A percentile compares a stretch with the other conserved stretches of the same genome.
Evolutionary conservation across 2,329 filamentous ascomycete genomes (phyloP).

Genomic region (Pezicula radicicola): DNA sequence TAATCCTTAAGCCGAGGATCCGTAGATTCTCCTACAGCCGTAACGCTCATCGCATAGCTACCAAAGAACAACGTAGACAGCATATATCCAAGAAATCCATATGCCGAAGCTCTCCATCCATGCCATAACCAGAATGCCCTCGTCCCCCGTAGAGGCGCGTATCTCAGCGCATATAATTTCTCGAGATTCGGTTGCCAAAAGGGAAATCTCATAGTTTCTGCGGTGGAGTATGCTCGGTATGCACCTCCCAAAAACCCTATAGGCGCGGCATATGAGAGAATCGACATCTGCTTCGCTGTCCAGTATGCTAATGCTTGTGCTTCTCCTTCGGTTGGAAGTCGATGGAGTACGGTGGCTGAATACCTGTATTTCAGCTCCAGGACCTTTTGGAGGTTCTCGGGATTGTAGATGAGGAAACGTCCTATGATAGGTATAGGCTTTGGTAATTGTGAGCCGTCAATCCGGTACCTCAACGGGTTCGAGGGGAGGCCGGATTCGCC

Average conservation of each 20-base stretch:
- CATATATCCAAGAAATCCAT: slow-evolving; percentile 16
- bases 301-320: slow-evolving; percentile 22
- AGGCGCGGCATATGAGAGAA: slow-evolving; percentile 21
- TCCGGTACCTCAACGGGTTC: slow-evolving; percentile 5
- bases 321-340: slow-evolving; percentile 24
- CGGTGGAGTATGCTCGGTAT: slow-evolving; percentile 19
- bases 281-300: slow-evolving; percentile 20
- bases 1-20: slow-evolving; percentile 24
- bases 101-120: slow-evolving; percentile 14
- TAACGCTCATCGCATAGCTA: slow-evolving; percentile 20
- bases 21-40: slow-evolving; percentile 18
- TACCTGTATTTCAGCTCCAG: slow-evolving; percentile 1
- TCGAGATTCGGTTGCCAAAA: slow-evolving; percentile 25
- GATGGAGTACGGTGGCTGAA: slow-evolving; percentile 9
- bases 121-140: slow-evolving; percentile 21
- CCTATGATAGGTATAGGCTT: slow-evolving; percentile 22
- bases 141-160: slow-evolving; percentile 11
- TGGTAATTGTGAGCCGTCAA: slow-evolving; percentile 18
- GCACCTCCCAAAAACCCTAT: slow-evolving; percentile 16
- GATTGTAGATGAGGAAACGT: slow-evolving; percentile 17
- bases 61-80: slow-evolving; percentile 17
- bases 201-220: slow-evolving; percentile 22
- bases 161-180: slow-evolving; percentile 13
- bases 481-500: slow-evolving; percentile 1
- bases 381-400: slow-evolving; percentile 3